Base-by-base conservation (phyloP, 2,329 filamentous ascomycete genomes). In the Xylaria sp. region DNA sequence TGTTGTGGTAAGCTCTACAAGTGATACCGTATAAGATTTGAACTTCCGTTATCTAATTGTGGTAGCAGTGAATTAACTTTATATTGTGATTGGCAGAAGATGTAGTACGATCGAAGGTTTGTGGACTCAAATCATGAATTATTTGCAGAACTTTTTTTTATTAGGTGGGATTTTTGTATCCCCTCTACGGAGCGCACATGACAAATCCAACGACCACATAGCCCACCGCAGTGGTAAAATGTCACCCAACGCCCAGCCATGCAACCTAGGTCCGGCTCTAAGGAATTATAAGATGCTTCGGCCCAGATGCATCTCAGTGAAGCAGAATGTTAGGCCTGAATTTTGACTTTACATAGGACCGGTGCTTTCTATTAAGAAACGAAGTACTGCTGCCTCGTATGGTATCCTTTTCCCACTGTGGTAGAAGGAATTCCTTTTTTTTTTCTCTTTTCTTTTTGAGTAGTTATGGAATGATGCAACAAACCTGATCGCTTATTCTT, bases 401-500 rank as follows among this genome's bases (percentile, higher is more conserved):
- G 50, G 50, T 54, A 25, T 50, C 25, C 20, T 38, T 27, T 27
- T 15, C 53, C 44, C 45, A 20, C 29, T 20, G 54, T 47, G 20
- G 61, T n/a, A 50, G 58, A 55, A 50, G 38, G 38, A 50, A 25
- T 36, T 51, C 31, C 56, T 63, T 47, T 47, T 51, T 58, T 36
- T 44, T n/a, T n/a, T n/a, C 13, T 9, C 13, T 61, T 39, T 53
- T 39, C 10, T 15, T n/a, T 25, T 45, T n/a, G 33, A 60, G 20
- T 49, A 15, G 22, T 39, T 55, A 51, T 47, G 36, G 31, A 61
- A 50, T 33, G 25, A 53, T 27, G 51, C 36, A 59, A 49, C 20
- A 44, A 50, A 61, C 22, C 38, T 29, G 20, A 50, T 65, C 47
- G 29, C 61, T 69, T 71, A 73, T 66, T 76, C 71, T 64, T 75